phyloP scores from a whole-genome alignment of 352 stramenopile species.

The Globisporangium canariense region DNA sequence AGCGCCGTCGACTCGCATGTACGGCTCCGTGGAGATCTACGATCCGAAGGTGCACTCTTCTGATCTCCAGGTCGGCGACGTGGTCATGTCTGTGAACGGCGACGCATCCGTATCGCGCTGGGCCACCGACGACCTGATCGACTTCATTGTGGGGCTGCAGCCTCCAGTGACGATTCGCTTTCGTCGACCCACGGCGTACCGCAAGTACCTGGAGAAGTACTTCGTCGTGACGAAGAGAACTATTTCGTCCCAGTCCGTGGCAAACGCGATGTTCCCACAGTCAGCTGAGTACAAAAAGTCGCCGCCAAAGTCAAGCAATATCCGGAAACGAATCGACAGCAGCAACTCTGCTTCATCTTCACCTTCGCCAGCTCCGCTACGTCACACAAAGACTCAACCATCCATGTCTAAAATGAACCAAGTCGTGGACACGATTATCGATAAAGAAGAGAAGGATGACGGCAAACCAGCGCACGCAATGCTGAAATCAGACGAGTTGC shows the following conservation, averaged over 20 bases:
- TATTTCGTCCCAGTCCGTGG: conserved; percentile 45
- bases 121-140: conserved; percentile 53
- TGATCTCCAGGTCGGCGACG: conserved; percentile 53
- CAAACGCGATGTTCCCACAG: conserved; percentile 63
- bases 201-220: conserved; percentile 47
- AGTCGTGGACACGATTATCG: too few species aligned
- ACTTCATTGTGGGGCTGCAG: conserved; percentile 41
- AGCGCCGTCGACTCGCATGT: conserved; percentile 65
- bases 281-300: conserved; percentile 63
- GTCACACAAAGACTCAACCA: too few species aligned
- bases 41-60: conserved; percentile 46
- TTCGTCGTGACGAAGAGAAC: conserved; percentile 30
- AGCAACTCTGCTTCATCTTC: not conserved
- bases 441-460: too few species aligned
- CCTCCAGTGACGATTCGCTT: conserved; percentile 51
- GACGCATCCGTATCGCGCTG: conserved; percentile 42
- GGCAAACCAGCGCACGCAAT: too few species aligned
- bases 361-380: not conserved
- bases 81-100: conserved; percentile 65
- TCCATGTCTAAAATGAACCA: too few species aligned
- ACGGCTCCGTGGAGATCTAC: conserved; percentile 73
- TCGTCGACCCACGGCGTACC: conserved; percentile 51
- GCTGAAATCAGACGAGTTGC: conserved; percentile 22
- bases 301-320: conserved; percentile 4
- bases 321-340: conserved; percentile 12